Evolutionary conservation across 441 rosid species (phyloP).

Genomic region (Gossypium schwendimanii): DNA sequence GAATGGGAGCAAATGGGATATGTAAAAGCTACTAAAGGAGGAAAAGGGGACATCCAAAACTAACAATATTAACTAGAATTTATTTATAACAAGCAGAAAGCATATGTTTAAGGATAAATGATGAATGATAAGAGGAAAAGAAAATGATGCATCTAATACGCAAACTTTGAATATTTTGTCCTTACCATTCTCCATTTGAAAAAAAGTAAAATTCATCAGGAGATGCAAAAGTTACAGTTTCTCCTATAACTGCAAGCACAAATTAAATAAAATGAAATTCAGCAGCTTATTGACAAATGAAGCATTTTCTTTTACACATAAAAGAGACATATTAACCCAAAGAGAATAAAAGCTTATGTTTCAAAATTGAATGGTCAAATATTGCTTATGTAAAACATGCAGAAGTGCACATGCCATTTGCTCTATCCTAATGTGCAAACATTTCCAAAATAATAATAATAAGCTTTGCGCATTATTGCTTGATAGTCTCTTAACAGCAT

Average conservation of each 20-base stretch:
- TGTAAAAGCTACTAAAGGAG: not conserved
- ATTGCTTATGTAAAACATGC: not conserved
- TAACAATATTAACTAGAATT: not conserved
- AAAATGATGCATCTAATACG: not conserved
- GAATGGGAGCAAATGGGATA: conserved; percentile 8
- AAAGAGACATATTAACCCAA: not conserved
- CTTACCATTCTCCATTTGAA: conserved; percentile 96
- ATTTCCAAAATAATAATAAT: not conserved
- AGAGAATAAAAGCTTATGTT: not conserved
- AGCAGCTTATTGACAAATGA: conserved; percentile 1
- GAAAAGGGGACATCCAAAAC: not conserved
- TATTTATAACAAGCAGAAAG: not conserved
- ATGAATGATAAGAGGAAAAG: not conserved
- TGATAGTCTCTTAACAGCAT: not conserved
- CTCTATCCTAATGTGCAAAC: not conserved
- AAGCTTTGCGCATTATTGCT: not conserved
- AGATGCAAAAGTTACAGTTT: conserved; percentile 72
- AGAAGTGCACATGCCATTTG: not conserved
- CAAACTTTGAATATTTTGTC: not conserved
- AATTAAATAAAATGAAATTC: not conserved
- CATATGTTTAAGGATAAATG: not conserved
- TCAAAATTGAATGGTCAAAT: conserved; percentile 2
- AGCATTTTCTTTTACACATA: not conserved
- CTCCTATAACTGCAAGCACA: conserved; percentile 75
- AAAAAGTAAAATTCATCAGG: conserved; percentile 60